phyloP scores from a whole-genome alignment of 2,329 filamentous ascomycete species.

The Pyricularia pennisetigena region DNA sequence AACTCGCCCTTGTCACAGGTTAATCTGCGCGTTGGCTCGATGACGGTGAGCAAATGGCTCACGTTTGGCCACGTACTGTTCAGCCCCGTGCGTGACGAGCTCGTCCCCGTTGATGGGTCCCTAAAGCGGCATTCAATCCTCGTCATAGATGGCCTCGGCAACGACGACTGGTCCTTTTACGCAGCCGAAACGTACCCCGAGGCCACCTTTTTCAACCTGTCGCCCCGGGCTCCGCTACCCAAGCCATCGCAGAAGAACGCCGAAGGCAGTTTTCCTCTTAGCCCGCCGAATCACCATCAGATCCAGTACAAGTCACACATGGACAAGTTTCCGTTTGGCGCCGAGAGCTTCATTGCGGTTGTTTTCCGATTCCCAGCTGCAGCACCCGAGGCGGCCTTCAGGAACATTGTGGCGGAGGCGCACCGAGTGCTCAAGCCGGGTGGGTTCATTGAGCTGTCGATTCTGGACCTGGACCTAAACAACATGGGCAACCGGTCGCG shows the following conservation, averaged over 20 bases:
- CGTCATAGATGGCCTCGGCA: conserved; percentile 76
- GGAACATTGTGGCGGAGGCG: conserved; percentile 63
- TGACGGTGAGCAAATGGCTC: conserved; percentile 83
- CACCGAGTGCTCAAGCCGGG: conserved; percentile 70
- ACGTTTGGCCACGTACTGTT: conserved; percentile 78
- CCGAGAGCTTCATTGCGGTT: conserved; percentile 65
- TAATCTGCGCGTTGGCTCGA: conserved; percentile 67
- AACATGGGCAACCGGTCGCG: conserved; percentile 70
- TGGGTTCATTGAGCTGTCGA: conserved; percentile 68
- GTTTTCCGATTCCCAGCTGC: conserved; percentile 69
- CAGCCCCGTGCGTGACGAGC: conserved; percentile 65
- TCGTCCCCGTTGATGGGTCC: conserved; percentile 40
- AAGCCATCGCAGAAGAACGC: background rate
- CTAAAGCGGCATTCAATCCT: conserved; percentile 56
- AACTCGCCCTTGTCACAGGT: conserved; percentile 58
- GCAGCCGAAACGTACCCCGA: conserved; percentile 70
- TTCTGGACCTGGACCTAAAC: conserved; percentile 71
- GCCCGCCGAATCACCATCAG: conserved; percentile 64
- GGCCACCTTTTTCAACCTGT: conserved; percentile 69
- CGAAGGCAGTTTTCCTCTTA: conserved; percentile 32
- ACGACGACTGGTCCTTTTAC: conserved; percentile 82
- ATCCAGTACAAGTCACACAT: conserved; percentile 55
- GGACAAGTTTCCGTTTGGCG: conserved; percentile 63
- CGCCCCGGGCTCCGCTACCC: conserved; percentile 42
- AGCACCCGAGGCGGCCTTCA: conserved; percentile 57